Percentiles rank a stretch among this genome's conserved stretches.
Conservation (phyloP, 768 basidiomycete genomes). For the Aureoboletus auriporus region DNA sequence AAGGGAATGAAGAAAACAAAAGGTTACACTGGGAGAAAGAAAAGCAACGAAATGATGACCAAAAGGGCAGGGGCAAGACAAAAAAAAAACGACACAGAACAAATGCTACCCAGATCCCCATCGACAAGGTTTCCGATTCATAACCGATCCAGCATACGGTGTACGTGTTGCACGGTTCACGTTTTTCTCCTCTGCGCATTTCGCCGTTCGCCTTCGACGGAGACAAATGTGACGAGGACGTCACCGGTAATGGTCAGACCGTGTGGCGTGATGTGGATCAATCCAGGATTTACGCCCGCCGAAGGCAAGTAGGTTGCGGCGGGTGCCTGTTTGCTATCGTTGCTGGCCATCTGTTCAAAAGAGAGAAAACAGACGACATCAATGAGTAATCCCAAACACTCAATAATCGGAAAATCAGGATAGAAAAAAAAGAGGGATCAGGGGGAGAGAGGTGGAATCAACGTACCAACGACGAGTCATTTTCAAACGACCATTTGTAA, state of each 20-base stretch:
- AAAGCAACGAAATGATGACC: not conserved
- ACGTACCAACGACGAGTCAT: conserved; percentile 29
- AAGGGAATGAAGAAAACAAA: not conserved
- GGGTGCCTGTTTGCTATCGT: conserved; percentile 31
- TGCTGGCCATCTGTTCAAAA: conserved; percentile 25
- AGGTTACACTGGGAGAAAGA: not conserved
- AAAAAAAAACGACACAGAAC: not conserved
- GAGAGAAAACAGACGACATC: not conserved
- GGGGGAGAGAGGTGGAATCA: not conserved
- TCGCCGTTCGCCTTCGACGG: conserved; percentile 31
- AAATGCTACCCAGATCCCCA: too few relatives aligned
- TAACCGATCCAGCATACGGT: too few relatives aligned
- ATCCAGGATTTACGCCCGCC: conserved; percentile 22
- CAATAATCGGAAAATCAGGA: not conserved
- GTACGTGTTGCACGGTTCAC: not conserved
- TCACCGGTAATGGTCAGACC: conserved; percentile 29
- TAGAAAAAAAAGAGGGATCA: not conserved
- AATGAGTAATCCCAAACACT: not conserved
- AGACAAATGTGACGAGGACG: conserved; percentile 31
- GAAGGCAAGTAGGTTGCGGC: conserved; percentile 28
- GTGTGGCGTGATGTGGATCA: conserved; percentile 32
- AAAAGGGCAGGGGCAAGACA: not conserved
- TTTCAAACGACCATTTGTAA: conserved; percentile 33
- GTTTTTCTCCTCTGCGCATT: conserved; percentile 22
- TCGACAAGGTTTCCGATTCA: not conserved